Conservation (phyloP, 306 rosid genomes). For the Ceratonia siliqua region DNA sequence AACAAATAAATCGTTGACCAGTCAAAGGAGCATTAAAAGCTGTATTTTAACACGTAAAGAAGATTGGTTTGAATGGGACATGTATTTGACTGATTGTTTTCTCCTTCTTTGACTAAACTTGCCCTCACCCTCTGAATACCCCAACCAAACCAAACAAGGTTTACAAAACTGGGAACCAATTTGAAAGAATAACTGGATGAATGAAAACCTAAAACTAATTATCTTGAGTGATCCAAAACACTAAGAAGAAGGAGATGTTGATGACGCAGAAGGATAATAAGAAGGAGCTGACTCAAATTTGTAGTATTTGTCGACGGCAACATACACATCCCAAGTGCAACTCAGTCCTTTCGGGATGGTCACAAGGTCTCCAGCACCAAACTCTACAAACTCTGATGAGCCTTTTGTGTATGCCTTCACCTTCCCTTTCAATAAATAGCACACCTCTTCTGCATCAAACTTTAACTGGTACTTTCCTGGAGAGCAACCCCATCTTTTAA, state of each 20-base stretch:
- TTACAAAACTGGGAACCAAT: constrained; percentile 32
- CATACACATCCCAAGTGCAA: constrained; percentile 80
- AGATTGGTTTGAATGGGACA: constrained; percentile 50
- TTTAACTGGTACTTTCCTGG: constrained; percentile 71
- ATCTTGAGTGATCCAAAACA: background rate
- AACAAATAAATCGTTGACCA: constrained; percentile 40
- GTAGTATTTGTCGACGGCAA: constrained; percentile 73
- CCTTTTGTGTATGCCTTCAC: constrained; percentile 71
- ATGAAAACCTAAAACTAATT: constrained; percentile 5
- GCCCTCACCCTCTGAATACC: constrained; percentile 14
- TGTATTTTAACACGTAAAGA: constrained; percentile 32
- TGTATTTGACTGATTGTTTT: constrained; percentile 51
- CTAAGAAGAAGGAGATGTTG: background rate
- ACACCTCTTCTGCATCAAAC: constrained; percentile 75
- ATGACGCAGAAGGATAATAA: no score
- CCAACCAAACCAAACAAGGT: background rate
- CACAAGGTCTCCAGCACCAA: constrained; percentile 79
- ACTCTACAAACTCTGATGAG: constrained; percentile 58
- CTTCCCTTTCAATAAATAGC: constrained; percentile 65
- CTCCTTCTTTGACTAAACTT: constrained; percentile 46
- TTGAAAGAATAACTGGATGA: constrained; percentile 1
- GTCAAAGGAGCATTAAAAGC: constrained; percentile 68
- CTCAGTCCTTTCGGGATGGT: constrained; percentile 68
- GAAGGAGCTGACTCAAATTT: constrained; percentile 62
- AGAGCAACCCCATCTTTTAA: constrained; percentile 80